Evolutionary conservation across 805 yeast species (phyloP), one percentile per base, ranked within the genome.

Genomic region (Isabelozyma pseudorhagii): DNA sequence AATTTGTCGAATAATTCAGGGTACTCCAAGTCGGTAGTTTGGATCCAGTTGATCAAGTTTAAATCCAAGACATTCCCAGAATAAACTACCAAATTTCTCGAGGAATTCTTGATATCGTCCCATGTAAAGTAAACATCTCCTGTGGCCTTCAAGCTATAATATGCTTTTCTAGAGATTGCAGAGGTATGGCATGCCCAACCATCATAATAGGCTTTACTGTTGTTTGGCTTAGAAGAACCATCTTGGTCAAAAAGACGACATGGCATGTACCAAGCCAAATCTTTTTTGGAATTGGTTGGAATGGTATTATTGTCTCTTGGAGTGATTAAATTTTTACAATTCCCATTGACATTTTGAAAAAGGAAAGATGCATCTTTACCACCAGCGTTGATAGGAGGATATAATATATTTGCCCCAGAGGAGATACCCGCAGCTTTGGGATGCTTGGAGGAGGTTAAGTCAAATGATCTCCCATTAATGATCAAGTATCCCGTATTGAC

Each of bases 171-270:
- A 0, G 97, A 92, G 1, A 61, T 54, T 7, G 77, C 59, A 4
- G 89, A 78, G 1, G 97, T 88, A 68, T 94, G 97, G 65, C 98
- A 93, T 1, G 93, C 96, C 82, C 89, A 91, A 8, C 97, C 97
- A 44, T 76, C 69, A 64, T 91, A 92, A 62, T 83, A 83, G 17
- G 76, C 77, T 28, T 71, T 66, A 1, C 91, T 80, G 54, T 78
- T 78, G 63, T 88, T 87, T 39, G 89, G 87, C 28, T 68, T 49
- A 2, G 87, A 67, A 1, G 94, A 77, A 4, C 96, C 96, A 63
- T 89, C 89, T 57, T 82, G 86, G 40, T 72, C 68, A 47, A 81
- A 72, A 31, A 87, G 53, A 57, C 85, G 83, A 74, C 99, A 94
- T 3, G 99, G 98, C 85, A 92, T 90, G 69, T 94, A 94, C 97